Percentiles rank a stretch among this genome's conserved stretches.
These are phyloP conservation scores for Termitomyces sp. DNA, from an alignment of 768 basidiomycete genomes.

Conservation along the genomic window DNA sequence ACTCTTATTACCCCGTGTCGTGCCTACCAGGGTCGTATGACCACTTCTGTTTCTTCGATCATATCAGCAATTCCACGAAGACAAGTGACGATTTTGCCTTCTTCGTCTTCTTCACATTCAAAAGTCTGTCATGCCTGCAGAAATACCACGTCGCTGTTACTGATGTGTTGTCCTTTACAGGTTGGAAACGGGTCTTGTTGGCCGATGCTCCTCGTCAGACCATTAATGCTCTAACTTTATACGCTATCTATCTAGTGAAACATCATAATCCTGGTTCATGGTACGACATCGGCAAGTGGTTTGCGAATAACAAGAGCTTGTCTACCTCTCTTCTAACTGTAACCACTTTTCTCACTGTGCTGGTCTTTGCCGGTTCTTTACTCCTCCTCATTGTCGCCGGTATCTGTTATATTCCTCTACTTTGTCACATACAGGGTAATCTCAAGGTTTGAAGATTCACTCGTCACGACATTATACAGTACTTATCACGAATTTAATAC, in stretches of 20 bases:
- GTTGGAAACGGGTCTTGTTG: conserved; percentile 83
- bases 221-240: conserved; percentile 96
- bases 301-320: conserved; percentile 56
- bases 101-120: conserved; percentile 99
- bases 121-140: conserved; percentile 52
- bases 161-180: conserved; percentile 25
- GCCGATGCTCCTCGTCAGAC: conserved; percentile 97
- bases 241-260: conserved; percentile 65
- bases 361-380: conserved; percentile 82
- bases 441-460: conserved; percentile 59
- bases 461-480: neutral
- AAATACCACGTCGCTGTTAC: neutral
- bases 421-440: conserved; percentile 95
- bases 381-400: conserved; percentile 79
- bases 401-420: conserved; percentile 86
- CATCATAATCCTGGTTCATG: conserved; percentile 39
- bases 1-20: conserved; percentile 6
- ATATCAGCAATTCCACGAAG: conserved; percentile 94
- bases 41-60: conserved; percentile 97
- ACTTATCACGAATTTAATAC: conserved; percentile 2
- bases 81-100: conserved; percentile 97
- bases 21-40: conserved; percentile 74
- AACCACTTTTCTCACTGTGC: conserved; percentile 85
- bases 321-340: conserved; percentile 82
- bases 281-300: conserved; percentile 77